Evolutionary conservation across 2,329 filamentous ascomycete species (phyloP), one percentile per base, ranked within the genome.

Genomic region (Penicillium hordei): DNA sequence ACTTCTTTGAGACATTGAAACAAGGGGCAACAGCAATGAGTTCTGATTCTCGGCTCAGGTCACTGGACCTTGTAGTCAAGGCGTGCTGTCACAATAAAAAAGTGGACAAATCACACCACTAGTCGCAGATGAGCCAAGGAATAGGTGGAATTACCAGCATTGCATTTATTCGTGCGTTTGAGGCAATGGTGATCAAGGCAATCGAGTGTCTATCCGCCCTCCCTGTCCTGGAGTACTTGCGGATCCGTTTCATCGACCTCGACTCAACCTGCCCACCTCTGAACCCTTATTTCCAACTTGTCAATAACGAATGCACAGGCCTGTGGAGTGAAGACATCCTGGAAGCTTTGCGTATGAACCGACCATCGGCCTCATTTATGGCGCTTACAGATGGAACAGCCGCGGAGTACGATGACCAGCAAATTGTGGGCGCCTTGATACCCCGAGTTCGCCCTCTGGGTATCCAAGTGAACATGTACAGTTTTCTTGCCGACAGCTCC

Each of bases 241-340:
- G 88, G 57, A 90, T 91, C 66, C 85, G 89, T 54, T 91, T 89
- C 66, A 86, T 91, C 52, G 89, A 91, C 72, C 79, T 91, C 6
- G 89, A 91, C 68, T 89, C 88, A 2, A 84, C 86, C 3, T 81
- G 88, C 15, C 88, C 88, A 4, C 83, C 86, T 1, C 75, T 91
- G 5, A 91, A 91, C 65, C 89, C 89, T 0, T 90, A 87, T 68
- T 92, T 91, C 69, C 77, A 88, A 55, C 75, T 91, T 42, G 77
- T 81, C 34, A 78, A 85, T 46, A 82, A 83, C 38, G 75, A 79
- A 66, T 89, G 86, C 65, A 86, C 84, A 1, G 89, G 89, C 5
- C 82, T 92, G 2, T 92, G 89, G 89, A 91, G 86, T 68, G 83
- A 88, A 9, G 71, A 77, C 8, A 90, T 91, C 45, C 75, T 91